A percentile compares a stretch with the other conserved stretches of the same genome.
Conservation (phyloP, 1,284 basidiomycete genomes). For the Rhodotorula sp. region DNA sequence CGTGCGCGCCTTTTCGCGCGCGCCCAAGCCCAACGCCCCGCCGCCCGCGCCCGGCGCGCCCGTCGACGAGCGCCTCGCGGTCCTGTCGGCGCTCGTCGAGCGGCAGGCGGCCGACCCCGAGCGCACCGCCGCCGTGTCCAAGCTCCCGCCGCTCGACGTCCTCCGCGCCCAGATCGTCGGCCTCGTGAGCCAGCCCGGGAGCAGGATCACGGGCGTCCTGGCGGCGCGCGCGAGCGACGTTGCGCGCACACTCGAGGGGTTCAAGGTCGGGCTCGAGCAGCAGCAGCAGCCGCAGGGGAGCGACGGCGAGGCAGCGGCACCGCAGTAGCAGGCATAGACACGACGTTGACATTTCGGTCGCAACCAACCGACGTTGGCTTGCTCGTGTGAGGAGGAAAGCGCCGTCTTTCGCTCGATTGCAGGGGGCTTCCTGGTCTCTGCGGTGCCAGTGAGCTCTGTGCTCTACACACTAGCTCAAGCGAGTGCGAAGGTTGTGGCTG, state of each 20-base stretch:
- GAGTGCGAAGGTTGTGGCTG: too few relatives aligned
- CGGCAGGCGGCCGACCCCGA: conserved; percentile 24
- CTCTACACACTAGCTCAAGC: too few relatives aligned
- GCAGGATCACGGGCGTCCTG: conserved; percentile 38
- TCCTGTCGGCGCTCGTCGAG: conserved; percentile 53
- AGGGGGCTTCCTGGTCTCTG: too few relatives aligned
- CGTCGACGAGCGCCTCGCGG: conserved; percentile 45
- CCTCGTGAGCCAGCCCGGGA: conserved; percentile 48
- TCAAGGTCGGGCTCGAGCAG: conserved; percentile 41
- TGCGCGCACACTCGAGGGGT: conserved; percentile 39
- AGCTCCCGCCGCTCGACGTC: conserved; percentile 51
- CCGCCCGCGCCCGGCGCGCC: conserved; percentile 13
- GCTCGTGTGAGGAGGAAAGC: too few relatives aligned
- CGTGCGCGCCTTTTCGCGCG: conserved; percentile 43
- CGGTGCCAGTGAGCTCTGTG: too few relatives aligned
- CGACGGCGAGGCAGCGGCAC: background rate
- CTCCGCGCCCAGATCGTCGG: conserved; percentile 53
- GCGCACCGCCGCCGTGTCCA: conserved; percentile 41
- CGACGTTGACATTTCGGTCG: too few relatives aligned
- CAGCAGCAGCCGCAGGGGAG: background rate
- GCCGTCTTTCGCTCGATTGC: too few relatives aligned
- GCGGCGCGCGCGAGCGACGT: conserved; percentile 27
- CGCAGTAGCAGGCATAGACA: background rate
- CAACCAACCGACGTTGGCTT: too few relatives aligned
- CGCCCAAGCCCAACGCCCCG: conserved; percentile 12